Percentiles rank a stretch among this genome's conserved stretches.
phyloP scores from a whole-genome alignment of 495 filamentous ascomycete genomes.

The Penicillium mononematosum region DNA sequence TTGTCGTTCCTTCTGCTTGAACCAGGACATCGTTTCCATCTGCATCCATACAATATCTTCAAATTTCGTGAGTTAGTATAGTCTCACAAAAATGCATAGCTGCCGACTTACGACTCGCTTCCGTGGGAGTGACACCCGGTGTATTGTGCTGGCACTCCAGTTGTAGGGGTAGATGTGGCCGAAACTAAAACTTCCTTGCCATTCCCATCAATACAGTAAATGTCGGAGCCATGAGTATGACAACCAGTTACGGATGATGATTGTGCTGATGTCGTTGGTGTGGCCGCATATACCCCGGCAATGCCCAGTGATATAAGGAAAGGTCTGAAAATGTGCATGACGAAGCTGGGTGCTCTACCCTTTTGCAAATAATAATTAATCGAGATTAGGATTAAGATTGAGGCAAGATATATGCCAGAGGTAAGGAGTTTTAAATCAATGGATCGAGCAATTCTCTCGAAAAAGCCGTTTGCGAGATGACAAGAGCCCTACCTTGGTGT shows the following conservation, averaged over 20 bases:
- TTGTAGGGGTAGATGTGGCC: constrained; percentile 40
- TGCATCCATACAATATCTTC: constrained; percentile 47
- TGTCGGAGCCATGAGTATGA: constrained; percentile 37
- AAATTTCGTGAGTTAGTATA: constrained; percentile 7
- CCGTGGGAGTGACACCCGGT: constrained; percentile 54
- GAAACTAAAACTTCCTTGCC: constrained; percentile 43
- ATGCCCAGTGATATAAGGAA: constrained; percentile 15
- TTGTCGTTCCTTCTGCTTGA: constrained; percentile 27
- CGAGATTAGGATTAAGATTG: neutral
- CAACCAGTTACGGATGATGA: constrained; percentile 41
- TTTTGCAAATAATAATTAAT: neutral
- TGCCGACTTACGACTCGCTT: constrained; percentile 39
- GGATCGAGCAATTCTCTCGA: neutral
- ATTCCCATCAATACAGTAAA: constrained; percentile 42
- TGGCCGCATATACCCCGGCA: constrained; percentile 18
- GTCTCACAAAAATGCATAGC: no score
- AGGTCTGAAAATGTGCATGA: constrained; percentile 16
- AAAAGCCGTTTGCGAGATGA: no score
- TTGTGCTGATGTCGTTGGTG: constrained; percentile 20
- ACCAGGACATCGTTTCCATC: constrained; percentile 50
- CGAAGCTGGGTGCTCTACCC: neutral
- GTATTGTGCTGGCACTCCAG: constrained; percentile 46
- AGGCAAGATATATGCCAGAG: neutral
- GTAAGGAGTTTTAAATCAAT: neutral
- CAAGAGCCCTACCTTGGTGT: no score